These are phyloP conservation scores for Lecanicillium sp. DNA, from an alignment of 2,329 filamentous ascomycete species.

Conservation along the genomic window DNA sequence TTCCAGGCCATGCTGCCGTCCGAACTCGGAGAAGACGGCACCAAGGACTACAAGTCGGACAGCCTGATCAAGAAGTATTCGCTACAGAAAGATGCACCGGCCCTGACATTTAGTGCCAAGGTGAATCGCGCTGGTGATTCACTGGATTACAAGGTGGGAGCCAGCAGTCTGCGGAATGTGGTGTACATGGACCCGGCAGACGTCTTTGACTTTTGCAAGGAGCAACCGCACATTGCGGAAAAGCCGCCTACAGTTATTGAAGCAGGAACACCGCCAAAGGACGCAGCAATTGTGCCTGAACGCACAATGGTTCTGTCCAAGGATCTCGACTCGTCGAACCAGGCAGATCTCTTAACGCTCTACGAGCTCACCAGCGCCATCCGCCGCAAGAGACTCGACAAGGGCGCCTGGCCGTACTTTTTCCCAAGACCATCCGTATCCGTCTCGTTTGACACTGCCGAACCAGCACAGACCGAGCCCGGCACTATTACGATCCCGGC, in stretches of 20 bases:
- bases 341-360: conserved; percentile 39
- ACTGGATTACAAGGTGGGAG: conserved; percentile 45
- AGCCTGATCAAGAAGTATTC: conserved; percentile 45
- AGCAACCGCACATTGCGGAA: conserved; percentile 16
- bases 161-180: conserved; percentile 46
- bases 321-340: conserved; percentile 34
- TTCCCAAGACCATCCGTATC: conserved; percentile 32
- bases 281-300: conserved; percentile 14
- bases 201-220: conserved; percentile 36
- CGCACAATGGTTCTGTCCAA: conserved; percentile 35
- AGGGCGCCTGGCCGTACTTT: conserved; percentile 43
- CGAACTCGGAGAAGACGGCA: conserved; percentile 18
- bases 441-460: conserved; percentile 31
- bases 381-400: conserved; percentile 31
- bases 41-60: conserved; percentile 23
- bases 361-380: conserved; percentile 39
- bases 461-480: conserved; percentile 4
- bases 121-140: conserved; percentile 46
- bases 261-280: conserved; percentile 18
- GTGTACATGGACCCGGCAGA: conserved; percentile 47
- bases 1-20: conserved; percentile 49
- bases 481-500: conserved; percentile 23
- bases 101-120: conserved; percentile 55
- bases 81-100: conserved; percentile 40
- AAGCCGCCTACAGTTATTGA: conserved; percentile 17